Evolutionary conservation across 78 protist species (phyloP).

Genomic region (Pigoraptor vietnamica): DNA sequence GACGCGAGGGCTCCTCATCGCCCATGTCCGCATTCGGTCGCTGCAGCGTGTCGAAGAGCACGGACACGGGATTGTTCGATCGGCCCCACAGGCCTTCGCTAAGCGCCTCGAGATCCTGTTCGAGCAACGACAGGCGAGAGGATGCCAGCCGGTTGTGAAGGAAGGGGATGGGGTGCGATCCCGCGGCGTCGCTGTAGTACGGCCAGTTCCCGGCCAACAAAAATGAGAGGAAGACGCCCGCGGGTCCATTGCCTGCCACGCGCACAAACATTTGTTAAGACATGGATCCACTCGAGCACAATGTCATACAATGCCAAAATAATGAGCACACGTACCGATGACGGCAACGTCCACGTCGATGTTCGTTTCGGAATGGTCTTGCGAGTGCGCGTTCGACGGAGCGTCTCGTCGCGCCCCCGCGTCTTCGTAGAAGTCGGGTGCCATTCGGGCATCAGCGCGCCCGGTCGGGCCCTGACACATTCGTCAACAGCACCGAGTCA

Average conservation of each 20-base stretch:
- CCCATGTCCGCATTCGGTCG: neutral
- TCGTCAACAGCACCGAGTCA: no score
- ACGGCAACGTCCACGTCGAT: neutral
- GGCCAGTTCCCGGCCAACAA: neutral
- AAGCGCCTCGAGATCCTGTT: neutral
- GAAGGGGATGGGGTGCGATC: neutral
- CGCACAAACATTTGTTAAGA: no score
- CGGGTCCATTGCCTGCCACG: neutral
- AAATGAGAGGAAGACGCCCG: neutral
- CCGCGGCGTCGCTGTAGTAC: neutral
- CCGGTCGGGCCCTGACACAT: no score
- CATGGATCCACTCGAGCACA: no score
- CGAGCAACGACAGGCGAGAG: neutral
- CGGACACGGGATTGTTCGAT: neutral
- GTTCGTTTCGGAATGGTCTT: no score
- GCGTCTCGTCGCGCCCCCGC: no score
- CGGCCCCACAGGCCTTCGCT: neutral
- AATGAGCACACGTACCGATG: neutral
- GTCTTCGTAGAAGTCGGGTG: no score
- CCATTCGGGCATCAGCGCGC: no score
- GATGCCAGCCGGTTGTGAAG: neutral
- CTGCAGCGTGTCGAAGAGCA: neutral
- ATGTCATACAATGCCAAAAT: neutral
- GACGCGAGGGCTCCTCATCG: neutral
- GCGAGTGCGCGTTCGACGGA: no score